Percentiles rank a stretch among this genome's conserved stretches.
phyloP scores from a whole-genome alignment of 2,329 filamentous ascomycete species.

The Ophiobolus disseminans region DNA sequence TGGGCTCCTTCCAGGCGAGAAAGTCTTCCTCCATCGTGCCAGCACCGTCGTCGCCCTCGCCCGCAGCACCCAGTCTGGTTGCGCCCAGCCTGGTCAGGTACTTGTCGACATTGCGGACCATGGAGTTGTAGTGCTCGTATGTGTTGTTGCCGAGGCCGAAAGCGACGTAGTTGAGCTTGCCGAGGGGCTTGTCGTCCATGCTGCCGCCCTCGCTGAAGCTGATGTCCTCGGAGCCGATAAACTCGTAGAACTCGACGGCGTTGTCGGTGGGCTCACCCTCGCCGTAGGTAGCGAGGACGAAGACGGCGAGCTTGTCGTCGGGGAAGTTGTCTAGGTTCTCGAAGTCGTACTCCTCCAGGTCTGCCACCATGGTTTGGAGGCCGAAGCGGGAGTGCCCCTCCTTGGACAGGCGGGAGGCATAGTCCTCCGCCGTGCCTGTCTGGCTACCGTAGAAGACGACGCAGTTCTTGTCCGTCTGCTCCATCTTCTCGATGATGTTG shows the following conservation, averaged over 20 bases:
- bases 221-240: constrained; percentile 81
- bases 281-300: constrained; percentile 95
- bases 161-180: constrained; percentile 87
- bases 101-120: constrained; percentile 91
- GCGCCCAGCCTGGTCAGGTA: constrained; percentile 83
- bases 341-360: constrained; percentile 97
- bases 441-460: constrained; percentile 98
- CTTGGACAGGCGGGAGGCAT: constrained; percentile 93
- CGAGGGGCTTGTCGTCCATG: constrained; percentile 73
- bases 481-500: constrained; percentile 94
- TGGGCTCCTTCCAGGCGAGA: constrained; percentile 97
- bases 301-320: constrained; percentile 90
- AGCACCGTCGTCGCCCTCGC: constrained; percentile 96
- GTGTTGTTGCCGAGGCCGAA: constrained; percentile 99
- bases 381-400: constrained; percentile 96
- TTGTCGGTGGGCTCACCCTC: constrained; percentile 99
- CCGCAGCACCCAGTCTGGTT: constrained; percentile 81
- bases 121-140: constrained; percentile 98
- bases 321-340: constrained; percentile 91
- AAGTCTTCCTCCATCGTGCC: constrained; percentile 99
- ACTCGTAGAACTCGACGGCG: constrained; percentile 98
- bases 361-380: constrained; percentile 96
- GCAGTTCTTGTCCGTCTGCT: constrained; percentile 94
- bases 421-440: constrained; percentile 97
- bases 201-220: constrained; percentile 75